These are phyloP conservation scores for Citrus sinensis DNA, from an alignment of 345 rosid genomes.

Conservation along the genomic window DVS_A1.0 CM039163.1:1716501-1717000, in stretches of 20 bases:
- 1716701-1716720: neutral
- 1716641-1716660: constrained; percentile 15
- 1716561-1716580: neutral
- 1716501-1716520: neutral
- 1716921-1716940: neutral
- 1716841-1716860: constrained; percentile 3
- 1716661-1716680: constrained; percentile 18
- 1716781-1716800: constrained; percentile 39
- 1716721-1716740: neutral
- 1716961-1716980: neutral
- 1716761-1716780: constrained; percentile 15
- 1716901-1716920: constrained; percentile 27
- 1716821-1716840: neutral
- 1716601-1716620: constrained; percentile 1
- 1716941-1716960: neutral
- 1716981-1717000: neutral
- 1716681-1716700: constrained; percentile 26
- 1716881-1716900: constrained; percentile 12
- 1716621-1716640: constrained; percentile 18
- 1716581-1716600: neutral
- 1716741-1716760: neutral
- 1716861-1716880: neutral
- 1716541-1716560: neutral
- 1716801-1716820: constrained; percentile 36
- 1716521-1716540: neutral